Percentiles rank a stretch among this genome's conserved stretches.
Conservation (phyloP, 306 rosid genomes). For the Benincasa hispida region DNA sequence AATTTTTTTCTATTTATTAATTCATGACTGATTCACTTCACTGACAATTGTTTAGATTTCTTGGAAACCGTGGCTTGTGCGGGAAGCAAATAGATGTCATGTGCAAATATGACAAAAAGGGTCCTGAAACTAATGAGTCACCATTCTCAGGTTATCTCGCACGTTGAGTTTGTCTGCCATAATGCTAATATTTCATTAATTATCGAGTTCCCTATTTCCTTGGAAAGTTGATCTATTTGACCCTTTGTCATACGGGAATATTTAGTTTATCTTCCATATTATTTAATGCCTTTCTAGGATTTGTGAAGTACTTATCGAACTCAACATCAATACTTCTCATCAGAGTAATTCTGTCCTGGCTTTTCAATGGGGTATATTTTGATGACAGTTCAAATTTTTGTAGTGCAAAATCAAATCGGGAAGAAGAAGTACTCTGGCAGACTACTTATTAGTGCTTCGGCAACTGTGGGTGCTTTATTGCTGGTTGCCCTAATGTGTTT, state of each 20-base stretch:
- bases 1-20: not conserved
- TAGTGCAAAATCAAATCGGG: constrained; percentile 49
- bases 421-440: constrained; percentile 86
- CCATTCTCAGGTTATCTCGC: constrained; percentile 36
- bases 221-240: not conserved
- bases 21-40: not conserved
- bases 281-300: not conserved
- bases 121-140: constrained; percentile 26
- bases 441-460: constrained; percentile 90
- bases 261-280: not conserved
- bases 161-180: not conserved
- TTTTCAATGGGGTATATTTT: not conserved
- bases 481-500: constrained; percentile 99
- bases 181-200: not conserved
- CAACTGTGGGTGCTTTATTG: constrained; percentile 95
- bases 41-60: constrained; percentile 47
- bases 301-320: constrained; percentile 1
- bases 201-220: not conserved
- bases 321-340: not conserved
- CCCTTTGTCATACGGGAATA: not conserved
- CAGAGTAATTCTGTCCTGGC: not conserved
- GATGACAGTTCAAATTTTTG: not conserved
- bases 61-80: constrained; percentile 89
- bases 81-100: constrained; percentile 50
- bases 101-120: constrained; percentile 59